A percentile compares a stretch with the other conserved stretches of the same genome.
These are phyloP conservation scores for Zopfochytrium polystomum DNA, from an alignment of 371 early-diverging fungal genomes.

Conservation along the genomic window DNA sequence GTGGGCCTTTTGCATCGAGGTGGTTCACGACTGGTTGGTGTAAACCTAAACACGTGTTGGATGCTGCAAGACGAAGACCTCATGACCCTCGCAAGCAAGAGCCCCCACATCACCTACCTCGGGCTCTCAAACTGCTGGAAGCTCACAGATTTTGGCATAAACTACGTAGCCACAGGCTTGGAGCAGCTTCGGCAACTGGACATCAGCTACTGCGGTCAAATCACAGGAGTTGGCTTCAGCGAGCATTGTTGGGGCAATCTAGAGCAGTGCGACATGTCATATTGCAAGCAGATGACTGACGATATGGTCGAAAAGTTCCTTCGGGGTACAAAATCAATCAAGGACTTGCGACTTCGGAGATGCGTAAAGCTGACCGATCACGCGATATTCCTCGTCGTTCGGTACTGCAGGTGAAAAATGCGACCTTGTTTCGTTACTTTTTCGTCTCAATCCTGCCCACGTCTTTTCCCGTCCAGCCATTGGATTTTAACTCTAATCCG, in stretches of 20 bases:
- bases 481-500: no score
- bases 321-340: conserved; percentile 31
- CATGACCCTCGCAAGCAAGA: conserved; percentile 19
- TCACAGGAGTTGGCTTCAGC: conserved; percentile 37
- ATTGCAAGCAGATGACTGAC: conserved; percentile 47
- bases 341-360: conserved; percentile 31
- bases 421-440: background rate
- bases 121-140: conserved; percentile 49
- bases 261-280: conserved; percentile 34
- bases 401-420: conserved; percentile 39
- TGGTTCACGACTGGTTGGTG: no score
- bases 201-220: conserved; percentile 45
- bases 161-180: conserved; percentile 24
- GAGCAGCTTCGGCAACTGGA: conserved; percentile 32
- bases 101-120: conserved; percentile 35
- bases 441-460: no score
- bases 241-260: conserved; percentile 37
- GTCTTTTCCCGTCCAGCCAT: no score
- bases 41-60: conserved; percentile 43
- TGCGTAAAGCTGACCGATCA: conserved; percentile 45
- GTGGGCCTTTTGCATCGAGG: no score
- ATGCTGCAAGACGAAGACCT: conserved; percentile 39
- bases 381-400: conserved; percentile 42
- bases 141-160: conserved; percentile 42
- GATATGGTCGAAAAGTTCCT: conserved; percentile 44